Base-by-base conservation (phyloP, 768 basidiomycete genomes). In the Thelephora aurantiotincta region DNA sequence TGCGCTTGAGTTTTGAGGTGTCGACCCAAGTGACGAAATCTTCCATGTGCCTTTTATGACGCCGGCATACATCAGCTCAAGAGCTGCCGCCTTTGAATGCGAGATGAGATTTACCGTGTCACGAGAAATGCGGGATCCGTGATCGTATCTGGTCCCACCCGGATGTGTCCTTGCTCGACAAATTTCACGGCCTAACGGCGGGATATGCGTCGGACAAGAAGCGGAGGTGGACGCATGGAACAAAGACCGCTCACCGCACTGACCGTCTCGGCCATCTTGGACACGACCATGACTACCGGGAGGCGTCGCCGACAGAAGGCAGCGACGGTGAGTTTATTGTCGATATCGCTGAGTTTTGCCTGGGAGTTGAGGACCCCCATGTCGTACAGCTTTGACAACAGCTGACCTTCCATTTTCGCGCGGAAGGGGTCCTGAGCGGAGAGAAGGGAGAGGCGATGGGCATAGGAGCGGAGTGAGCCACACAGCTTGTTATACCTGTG, bases 11-110 rank as follows among this genome's bases (percentile, higher is more conserved):
- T 62, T 94, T 94, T 54, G 89, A 93, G 20, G 90, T 90, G 60
- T 97, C 93, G 18, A 98, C 93, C 96, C 96, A 99, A 33, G 96
- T 99, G 41, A 98, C 90, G 65, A 93, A 99, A 72, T 99, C 96
- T 60, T 98, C 92, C 92, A 96, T 93, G 54, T 91, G 86, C 57
- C 94, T 88, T 49, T 19, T 22, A 33, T 18, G 30, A 43, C 35
- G 34, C 13, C 18, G 43, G 50, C 18, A 49, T 43, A 19, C 53
- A 43, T 50, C 50, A 51, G 18, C 30, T 3, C 9, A 45, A 38
- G 12, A 30, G 35, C 50, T 26, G 43, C 42, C 18, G 49, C n/a
- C n/a, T 3, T 48, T 34, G 45, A 20, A 44, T 18, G 5, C 36
- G 33, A 36, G 35, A n/a, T 20, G 43, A 20, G 46, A 49, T 71